A percentile compares a stretch with the other conserved stretches of the same genome.
These are phyloP conservation scores for Apodospora peruviana DNA, from an alignment of 495 filamentous ascomycete species.

Conservation along the genomic window DNA sequence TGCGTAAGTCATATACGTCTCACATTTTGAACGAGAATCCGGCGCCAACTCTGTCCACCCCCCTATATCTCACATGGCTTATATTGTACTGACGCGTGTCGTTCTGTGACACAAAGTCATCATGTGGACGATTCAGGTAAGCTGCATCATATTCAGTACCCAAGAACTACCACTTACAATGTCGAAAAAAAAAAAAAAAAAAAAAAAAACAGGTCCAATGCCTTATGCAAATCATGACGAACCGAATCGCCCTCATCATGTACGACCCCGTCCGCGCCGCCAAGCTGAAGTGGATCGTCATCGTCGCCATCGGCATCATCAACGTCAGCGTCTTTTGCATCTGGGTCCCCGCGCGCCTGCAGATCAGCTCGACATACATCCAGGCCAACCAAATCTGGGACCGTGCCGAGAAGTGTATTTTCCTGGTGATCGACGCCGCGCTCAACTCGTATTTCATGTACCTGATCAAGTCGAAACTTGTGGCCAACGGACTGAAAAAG, in stretches of 20 bases:
- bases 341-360: slow-evolving; percentile 44
- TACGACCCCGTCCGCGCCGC: slow-evolving; percentile 22
- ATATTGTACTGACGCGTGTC: too few relatives aligned
- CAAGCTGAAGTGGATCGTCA: slow-evolving; percentile 30
- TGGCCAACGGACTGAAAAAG: slow-evolving; percentile 43
- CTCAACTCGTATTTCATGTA: slow-evolving; percentile 48
- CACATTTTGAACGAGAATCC: neutral
- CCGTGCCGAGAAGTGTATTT: slow-evolving; percentile 41
- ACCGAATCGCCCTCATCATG: slow-evolving; percentile 39
- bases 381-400: slow-evolving; percentile 46
- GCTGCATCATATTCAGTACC: neutral
- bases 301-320: slow-evolving; percentile 34
- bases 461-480: slow-evolving; percentile 38
- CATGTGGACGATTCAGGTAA: slow-evolving; percentile 24
- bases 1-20: slow-evolving; percentile 16
- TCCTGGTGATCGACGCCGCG: slow-evolving; percentile 37
- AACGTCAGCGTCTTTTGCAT: slow-evolving; percentile 46
- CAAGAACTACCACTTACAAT: neutral
- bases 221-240: slow-evolving; percentile 45
- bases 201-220: slow-evolving; percentile 30
- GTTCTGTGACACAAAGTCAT: too few relatives aligned
- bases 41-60: neutral
- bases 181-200: neutral
- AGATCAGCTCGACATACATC: slow-evolving; percentile 24
- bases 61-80: neutral